phyloP scores from a whole-genome alignment of 2,329 filamentous ascomycete genomes.

The Passalora sequoiae region DNA sequence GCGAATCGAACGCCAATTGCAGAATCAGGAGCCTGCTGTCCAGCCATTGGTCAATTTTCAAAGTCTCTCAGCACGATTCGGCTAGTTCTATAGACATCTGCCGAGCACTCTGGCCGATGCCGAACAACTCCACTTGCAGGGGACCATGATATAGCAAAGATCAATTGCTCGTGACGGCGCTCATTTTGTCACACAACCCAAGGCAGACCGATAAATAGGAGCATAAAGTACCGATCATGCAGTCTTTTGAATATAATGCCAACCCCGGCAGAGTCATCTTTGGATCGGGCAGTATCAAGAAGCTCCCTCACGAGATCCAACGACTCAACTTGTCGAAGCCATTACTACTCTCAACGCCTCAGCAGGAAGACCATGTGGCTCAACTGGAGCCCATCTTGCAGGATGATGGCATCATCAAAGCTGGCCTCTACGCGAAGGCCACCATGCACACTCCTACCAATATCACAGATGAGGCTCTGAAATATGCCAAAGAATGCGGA shows the following conservation, averaged over 20 bases:
- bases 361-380: slow-evolving; percentile 46
- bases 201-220: too few relatives aligned
- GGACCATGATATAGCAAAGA: too few relatives aligned
- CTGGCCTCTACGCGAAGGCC: slow-evolving; percentile 51
- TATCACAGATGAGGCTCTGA: slow-evolving; percentile 54
- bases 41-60: too few relatives aligned
- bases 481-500: slow-evolving; percentile 39
- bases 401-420: slow-evolving; percentile 35
- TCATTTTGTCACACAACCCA: too few relatives aligned
- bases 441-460: slow-evolving; percentile 59
- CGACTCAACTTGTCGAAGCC: slow-evolving; percentile 48
- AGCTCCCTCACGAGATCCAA: slow-evolving; percentile 41
- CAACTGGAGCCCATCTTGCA: slow-evolving; percentile 43
- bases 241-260: slow-evolving; percentile 50
- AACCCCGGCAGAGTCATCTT: slow-evolving; percentile 54
- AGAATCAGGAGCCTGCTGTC: too few relatives aligned
- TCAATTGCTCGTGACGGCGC: too few relatives aligned
- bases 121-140: too few relatives aligned
- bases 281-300: slow-evolving; percentile 50
- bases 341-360: slow-evolving; percentile 53
- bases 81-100: too few relatives aligned
- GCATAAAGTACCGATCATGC: neutral
- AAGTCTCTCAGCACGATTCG: too few relatives aligned
- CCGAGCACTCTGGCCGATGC: too few relatives aligned
- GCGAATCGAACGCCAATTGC: too few relatives aligned